These are phyloP conservation scores for Linnemannia zychae DNA, from an alignment of 192 early-diverging fungal genomes.

Conservation along the genomic window DNA sequence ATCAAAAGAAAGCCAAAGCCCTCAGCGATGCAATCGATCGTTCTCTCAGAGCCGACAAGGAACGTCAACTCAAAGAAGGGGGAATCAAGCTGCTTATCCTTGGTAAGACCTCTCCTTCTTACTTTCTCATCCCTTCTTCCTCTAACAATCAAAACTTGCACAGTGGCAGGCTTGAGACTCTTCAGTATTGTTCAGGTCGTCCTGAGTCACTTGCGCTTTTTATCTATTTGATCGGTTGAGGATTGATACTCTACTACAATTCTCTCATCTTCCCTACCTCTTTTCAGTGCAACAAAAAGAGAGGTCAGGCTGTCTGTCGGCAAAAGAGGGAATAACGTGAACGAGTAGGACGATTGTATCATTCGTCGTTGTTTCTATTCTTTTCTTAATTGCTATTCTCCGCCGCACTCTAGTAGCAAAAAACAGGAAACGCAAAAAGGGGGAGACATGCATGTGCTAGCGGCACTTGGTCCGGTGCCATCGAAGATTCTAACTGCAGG, in stretches of 20 bases:
- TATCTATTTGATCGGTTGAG: background rate
- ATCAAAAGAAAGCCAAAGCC: slow-evolving; percentile 61
- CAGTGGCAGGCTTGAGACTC: background rate
- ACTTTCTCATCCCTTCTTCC: background rate
- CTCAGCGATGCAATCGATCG: slow-evolving; percentile 67
- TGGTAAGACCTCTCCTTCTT: slow-evolving; percentile 21
- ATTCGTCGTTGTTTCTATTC: background rate
- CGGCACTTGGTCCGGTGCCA: background rate
- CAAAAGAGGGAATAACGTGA: background rate
- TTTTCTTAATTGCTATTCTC: background rate
- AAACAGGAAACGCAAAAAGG: background rate
- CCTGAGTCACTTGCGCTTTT: background rate
- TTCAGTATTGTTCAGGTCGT: background rate
- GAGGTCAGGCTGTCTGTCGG: no score
- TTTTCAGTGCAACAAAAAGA: background rate
- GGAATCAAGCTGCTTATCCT: slow-evolving; percentile 59
- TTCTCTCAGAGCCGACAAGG: slow-evolving; percentile 60
- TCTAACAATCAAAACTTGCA: no score
- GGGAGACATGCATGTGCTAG: background rate
- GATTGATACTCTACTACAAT: slow-evolving; percentile 25
- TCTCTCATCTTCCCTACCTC: no score
- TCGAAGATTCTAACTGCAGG: background rate
- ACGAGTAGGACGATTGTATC: background rate
- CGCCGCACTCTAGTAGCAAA: background rate
- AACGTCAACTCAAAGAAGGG: slow-evolving; percentile 41